Evolutionary conservation across 108 stramenopile genomes (phyloP).

Genomic region (Aurantiochytrium sp.): DNA sequence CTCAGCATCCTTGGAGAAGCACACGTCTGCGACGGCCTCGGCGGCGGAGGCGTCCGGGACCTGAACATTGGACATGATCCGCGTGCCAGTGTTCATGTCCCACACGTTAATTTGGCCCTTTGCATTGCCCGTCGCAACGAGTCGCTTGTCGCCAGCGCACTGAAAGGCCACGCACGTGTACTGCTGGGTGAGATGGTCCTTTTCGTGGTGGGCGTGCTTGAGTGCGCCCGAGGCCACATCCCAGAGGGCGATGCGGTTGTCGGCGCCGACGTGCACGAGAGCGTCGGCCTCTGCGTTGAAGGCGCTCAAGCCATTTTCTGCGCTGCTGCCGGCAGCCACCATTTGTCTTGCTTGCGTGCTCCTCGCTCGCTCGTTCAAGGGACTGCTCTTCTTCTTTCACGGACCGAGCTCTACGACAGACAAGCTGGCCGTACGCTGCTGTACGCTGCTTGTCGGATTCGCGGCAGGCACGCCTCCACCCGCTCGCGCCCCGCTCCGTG

Average conservation of each 20-base stretch:
- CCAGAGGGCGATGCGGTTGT: slow-evolving; percentile 8
- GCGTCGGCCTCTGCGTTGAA: not conserved
- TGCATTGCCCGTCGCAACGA: not conserved
- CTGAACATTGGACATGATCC: not conserved
- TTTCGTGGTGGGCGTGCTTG: not conserved
- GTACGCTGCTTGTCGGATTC: too few species aligned
- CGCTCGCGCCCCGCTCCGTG: too few species aligned
- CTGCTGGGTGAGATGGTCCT: not conserved
- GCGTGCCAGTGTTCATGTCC: not conserved
- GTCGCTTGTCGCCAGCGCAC: not conserved
- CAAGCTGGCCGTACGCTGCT: too few species aligned
- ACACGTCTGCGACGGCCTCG: not conserved
- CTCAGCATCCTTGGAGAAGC: not conserved
- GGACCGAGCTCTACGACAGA: too few species aligned
- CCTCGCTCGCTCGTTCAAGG: too few species aligned
- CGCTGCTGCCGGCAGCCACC: not conserved
- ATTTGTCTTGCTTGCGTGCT: too few species aligned
- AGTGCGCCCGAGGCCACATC: not conserved
- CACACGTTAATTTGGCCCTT: not conserved
- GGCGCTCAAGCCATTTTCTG: not conserved
- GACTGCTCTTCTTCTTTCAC: too few species aligned
- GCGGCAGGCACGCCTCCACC: too few species aligned
- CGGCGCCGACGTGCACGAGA: not conserved
- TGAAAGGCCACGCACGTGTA: not conserved
- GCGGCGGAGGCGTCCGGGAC: not conserved